Conservation (phyloP, 345 rosid genomes). For the Garcia nutans region DNA sequence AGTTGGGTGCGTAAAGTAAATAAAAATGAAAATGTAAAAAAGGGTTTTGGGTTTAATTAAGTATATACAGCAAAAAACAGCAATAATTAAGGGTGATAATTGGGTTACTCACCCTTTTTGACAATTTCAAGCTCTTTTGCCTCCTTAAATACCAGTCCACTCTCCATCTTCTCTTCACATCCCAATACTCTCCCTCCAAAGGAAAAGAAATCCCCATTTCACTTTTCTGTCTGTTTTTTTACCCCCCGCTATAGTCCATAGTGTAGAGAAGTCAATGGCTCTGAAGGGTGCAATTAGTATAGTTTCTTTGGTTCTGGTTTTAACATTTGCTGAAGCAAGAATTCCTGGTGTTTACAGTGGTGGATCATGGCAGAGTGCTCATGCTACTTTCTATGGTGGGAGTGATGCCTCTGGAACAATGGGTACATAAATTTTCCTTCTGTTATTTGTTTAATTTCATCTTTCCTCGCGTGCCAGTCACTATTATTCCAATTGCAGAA, state of each 20-base stretch:
- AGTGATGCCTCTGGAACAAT: conserved; percentile 86
- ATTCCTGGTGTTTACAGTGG: conserved; percentile 73
- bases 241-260: not conserved
- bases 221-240: not conserved
- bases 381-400: conserved; percentile 92
- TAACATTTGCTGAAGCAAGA: conserved; percentile 48
- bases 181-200: not conserved
- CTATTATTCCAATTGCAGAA: not conserved
- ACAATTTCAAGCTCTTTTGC: conserved; percentile 16
- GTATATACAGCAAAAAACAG: conserved; percentile 13
- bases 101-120: conserved; percentile 23
- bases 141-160: conserved; percentile 44
- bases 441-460: not conserved
- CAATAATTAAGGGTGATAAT: conserved; percentile 42
- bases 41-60: conserved; percentile 12
- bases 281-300: not conserved
- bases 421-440: conserved; percentile 38
- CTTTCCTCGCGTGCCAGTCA: too few relatives aligned
- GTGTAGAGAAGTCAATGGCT: conserved; percentile 19
- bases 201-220: not conserved
- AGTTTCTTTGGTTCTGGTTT: conserved; percentile 27
- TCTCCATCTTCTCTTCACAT: conserved; percentile 24
- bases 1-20: conserved; percentile 12
- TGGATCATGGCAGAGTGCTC: conserved; percentile 69
- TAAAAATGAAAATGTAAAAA: not conserved